Evolutionary conservation across 2,329 filamentous ascomycete genomes (phyloP).

Genomic region (Botryotinia narcissicola): DNA sequence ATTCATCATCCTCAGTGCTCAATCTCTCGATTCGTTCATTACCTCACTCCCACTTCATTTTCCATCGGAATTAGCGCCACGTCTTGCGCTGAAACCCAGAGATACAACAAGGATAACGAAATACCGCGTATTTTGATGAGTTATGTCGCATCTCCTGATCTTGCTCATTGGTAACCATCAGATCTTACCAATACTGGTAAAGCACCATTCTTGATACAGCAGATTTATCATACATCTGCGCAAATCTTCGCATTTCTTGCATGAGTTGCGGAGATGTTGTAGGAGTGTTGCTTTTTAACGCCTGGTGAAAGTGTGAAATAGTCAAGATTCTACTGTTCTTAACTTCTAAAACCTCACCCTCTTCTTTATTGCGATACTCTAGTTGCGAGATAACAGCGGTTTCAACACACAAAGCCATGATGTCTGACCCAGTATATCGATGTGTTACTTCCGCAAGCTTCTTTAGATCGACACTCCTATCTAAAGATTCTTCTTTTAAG

Average conservation of each 20-base stretch:
- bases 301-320: neutral
- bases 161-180: neutral
- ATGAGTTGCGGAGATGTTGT: neutral
- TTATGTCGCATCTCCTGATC: neutral
- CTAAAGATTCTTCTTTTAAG: neutral
- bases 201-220: neutral
- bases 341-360: neutral
- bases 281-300: neutral
- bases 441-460: neutral
- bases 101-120: neutral
- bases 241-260: neutral
- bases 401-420: neutral
- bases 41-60: neutral
- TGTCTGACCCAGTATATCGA: neutral
- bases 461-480: neutral
- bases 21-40: neutral
- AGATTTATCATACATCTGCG: neutral
- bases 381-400: neutral
- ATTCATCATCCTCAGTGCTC: neutral
- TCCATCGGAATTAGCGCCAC: neutral
- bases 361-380: neutral
- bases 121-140: neutral
- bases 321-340: neutral
- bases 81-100: neutral
- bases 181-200: neutral